These are phyloP conservation scores for Symbiodinium pilosum DNA, from an alignment of 73 alveolate genomes.

Conservation along the genomic window DNA sequence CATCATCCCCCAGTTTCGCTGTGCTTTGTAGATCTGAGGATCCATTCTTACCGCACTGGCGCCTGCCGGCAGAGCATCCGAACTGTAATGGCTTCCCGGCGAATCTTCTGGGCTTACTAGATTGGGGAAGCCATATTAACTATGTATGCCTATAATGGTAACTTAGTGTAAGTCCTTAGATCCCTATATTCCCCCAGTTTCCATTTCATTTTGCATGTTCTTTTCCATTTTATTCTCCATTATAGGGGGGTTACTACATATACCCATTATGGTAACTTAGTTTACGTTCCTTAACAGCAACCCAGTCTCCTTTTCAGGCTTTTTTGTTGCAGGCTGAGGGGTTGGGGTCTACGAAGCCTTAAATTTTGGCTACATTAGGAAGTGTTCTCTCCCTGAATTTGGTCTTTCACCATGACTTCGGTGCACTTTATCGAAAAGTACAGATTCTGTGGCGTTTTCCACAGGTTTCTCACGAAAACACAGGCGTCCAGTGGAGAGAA, in stretches of 20 bases:
- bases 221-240: no score
- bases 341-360: not conserved
- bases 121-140: no score
- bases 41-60: not conserved
- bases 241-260: no score
- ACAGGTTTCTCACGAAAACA: not conserved
- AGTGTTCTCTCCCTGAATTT: not conserved
- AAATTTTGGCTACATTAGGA: not conserved
- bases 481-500: not conserved
- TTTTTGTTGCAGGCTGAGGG: not conserved
- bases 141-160: no score
- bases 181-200: no score
- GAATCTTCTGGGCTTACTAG: no score
- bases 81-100: not conserved
- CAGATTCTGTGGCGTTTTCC: not conserved
- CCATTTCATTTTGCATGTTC: no score
- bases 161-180: no score
- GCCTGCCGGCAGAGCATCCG: conserved; percentile 24
- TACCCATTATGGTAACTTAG: no score
- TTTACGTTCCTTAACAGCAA: no score
- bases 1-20: not conserved
- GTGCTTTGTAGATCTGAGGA: not conserved
- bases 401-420: not conserved
- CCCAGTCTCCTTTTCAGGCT: not conserved
- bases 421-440: not conserved